Evolutionary conservation across 371 early-diverging fungal species (phyloP).

Genomic region (Mortierella sp.): DNA sequence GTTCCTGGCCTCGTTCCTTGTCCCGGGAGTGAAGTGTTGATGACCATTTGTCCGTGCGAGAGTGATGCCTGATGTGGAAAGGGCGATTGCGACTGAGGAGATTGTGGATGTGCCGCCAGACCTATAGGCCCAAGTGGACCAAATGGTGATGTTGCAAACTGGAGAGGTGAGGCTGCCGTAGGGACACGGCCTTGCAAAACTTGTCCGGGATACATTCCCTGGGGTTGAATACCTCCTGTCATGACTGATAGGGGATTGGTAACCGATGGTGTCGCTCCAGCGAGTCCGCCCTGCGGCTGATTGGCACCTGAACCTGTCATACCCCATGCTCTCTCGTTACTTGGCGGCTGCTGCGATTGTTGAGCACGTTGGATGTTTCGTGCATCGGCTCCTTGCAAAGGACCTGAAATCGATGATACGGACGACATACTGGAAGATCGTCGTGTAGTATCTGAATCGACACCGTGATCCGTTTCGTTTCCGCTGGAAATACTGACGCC

Average conservation of each 20-base stretch:
- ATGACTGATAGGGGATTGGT: conserved; percentile 10
- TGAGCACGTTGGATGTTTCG: conserved; percentile 11
- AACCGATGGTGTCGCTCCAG: conserved; percentile 5
- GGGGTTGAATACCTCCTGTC: conserved; percentile 8
- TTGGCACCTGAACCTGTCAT: conserved; percentile 5
- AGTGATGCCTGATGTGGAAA: conserved; percentile 1
- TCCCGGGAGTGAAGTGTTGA: conserved; percentile 6
- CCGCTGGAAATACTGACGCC: conserved; percentile 17
- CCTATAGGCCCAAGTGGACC: conserved; percentile 20
- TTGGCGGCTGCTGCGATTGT: conserved; percentile 1
- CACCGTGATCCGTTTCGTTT: conserved; percentile 11
- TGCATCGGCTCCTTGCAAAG: conserved; percentile 9
- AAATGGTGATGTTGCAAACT: conserved; percentile 17
- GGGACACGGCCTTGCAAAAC: conserved; percentile 7
- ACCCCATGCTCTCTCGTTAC: conserved; percentile 14
- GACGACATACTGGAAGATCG: conserved; percentile 22
- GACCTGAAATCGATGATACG: conserved; percentile 2
- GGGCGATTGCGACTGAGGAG: conserved; percentile 4
- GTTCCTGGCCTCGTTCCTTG: conserved; percentile 10
- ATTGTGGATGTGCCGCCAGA: conserved; percentile 13
- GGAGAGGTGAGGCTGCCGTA: conserved; percentile 8
- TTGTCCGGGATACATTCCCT: conserved; percentile 18
- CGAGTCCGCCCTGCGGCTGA: conserved; percentile 20
- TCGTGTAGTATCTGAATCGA: conserved; percentile 11
- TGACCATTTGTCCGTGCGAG: conserved; percentile 1